Evolutionary conservation across 2,329 filamentous ascomycete species (phyloP).

Genomic region (Venturiaceae sp.): DNA sequence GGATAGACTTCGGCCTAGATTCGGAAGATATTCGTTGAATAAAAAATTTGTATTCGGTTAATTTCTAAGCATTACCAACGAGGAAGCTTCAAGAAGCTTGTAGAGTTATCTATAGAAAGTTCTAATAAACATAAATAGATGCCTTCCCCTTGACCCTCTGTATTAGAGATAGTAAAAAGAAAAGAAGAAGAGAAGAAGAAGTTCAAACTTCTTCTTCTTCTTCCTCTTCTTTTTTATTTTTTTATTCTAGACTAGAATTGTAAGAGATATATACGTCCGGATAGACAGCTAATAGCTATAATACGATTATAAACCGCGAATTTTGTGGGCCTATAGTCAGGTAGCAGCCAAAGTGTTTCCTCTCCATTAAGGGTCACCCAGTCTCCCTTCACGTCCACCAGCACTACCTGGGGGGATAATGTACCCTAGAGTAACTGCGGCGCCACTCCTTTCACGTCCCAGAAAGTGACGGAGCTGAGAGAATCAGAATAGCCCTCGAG

Average conservation of each 20-base stretch:
- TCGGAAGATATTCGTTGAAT: background rate
- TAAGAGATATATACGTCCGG: background rate
- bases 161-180: background rate
- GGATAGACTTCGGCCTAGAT: background rate
- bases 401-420: background rate
- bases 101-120: background rate
- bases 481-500: background rate
- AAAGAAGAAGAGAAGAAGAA: background rate
- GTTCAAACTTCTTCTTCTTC: background rate
- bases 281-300: background rate
- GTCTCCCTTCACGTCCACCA: background rate
- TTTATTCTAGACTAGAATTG: background rate
- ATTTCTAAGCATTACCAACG: background rate
- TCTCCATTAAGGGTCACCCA: background rate
- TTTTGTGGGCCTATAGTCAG: background rate
- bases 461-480: slow-evolving; percentile 9
- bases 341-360: background rate
- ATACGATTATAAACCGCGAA: background rate
- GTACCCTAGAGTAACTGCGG: background rate
- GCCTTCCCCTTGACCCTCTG: background rate
- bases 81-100: background rate
- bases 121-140: background rate
- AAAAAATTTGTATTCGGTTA: background rate
- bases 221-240: background rate
- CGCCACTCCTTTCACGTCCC: background rate